A percentile compares a stretch with the other conserved stretches of the same genome.
These are phyloP conservation scores for Scheffersomyces stipitis DNA, from an alignment of 805 yeast species.

Conservation along the genomic window DNA sequence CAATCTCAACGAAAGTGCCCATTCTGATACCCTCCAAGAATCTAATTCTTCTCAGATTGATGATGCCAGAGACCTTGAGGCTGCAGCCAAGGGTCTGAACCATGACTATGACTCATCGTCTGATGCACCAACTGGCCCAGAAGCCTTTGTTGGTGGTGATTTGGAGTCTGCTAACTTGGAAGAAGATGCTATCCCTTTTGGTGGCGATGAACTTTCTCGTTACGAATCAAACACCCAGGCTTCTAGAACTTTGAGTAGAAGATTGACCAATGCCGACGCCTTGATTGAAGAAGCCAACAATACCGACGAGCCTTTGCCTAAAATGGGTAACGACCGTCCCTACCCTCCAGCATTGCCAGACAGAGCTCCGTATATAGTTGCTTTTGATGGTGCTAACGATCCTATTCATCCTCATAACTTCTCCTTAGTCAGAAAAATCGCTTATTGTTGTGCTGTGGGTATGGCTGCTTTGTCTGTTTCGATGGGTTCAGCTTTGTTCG, in stretches of 20 bases:
- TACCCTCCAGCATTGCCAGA: constrained; percentile 64
- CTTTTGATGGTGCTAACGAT: constrained; percentile 76
- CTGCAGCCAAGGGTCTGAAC: neutral
- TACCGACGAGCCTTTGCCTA: constrained; percentile 32
- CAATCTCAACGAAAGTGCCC: neutral
- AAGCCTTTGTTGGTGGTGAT: constrained; percentile 10
- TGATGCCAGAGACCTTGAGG: neutral
- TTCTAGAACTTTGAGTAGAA: constrained; percentile 19
- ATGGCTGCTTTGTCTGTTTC: constrained; percentile 28
- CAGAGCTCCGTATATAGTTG: constrained; percentile 58
- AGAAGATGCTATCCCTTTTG: constrained; percentile 9
- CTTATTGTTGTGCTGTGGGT: constrained; percentile 26
- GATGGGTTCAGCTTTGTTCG: constrained; percentile 46
- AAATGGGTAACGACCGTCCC: constrained; percentile 66
- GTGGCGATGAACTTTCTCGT: constrained; percentile 22
- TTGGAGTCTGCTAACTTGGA: constrained; percentile 3
- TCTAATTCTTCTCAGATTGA: neutral
- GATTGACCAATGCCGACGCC: constrained; percentile 20
- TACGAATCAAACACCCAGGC: constrained; percentile 21
- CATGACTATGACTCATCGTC: neutral
- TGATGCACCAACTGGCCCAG: constrained; percentile 7
- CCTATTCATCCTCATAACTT: constrained; percentile 82
- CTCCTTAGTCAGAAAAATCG: constrained; percentile 18
- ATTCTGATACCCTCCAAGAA: neutral
- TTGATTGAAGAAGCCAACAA: constrained; percentile 19